Conservation (phyloP, 1,139 yeast genomes). For the Magnusiomyces fungicola region DNA sequence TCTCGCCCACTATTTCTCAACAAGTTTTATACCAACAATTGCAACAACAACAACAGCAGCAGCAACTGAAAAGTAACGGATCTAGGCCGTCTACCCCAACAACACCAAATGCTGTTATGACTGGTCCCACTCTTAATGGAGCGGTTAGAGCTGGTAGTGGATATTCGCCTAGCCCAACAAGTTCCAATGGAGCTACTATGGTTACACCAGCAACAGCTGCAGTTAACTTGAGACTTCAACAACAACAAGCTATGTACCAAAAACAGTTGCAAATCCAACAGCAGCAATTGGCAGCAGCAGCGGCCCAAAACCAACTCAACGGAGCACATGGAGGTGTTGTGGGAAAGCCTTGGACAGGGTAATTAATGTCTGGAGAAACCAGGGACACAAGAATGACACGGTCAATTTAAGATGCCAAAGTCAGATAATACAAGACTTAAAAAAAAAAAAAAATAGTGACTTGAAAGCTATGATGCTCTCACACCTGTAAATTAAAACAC, state of each 20-base stretch:
- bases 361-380: too few relatives aligned
- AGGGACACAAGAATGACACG: too few relatives aligned
- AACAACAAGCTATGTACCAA: conserved; percentile 1
- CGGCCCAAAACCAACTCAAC: too few relatives aligned
- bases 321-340: too few relatives aligned
- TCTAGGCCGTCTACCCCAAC: conserved; percentile 1
- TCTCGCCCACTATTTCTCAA: conserved; percentile 1
- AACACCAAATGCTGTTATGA: conserved; percentile 1
- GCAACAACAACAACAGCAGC: conserved; percentile 1
- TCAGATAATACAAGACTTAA: too few relatives aligned
- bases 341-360: too few relatives aligned
- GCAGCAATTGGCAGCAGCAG: background rate
- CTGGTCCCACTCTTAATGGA: background rate
- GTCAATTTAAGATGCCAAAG: too few relatives aligned
- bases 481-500: too few relatives aligned
- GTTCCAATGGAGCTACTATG: background rate
- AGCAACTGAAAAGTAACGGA: background rate
- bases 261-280: background rate
- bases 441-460: too few relatives aligned
- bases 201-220: background rate
- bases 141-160: background rate
- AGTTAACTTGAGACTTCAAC: background rate
- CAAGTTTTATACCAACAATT: background rate
- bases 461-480: too few relatives aligned
- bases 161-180: background rate